Evolutionary conservation across 2,329 filamentous ascomycete genomes (phyloP).

Genomic region (Aureobasidium uvarum): DNA sequence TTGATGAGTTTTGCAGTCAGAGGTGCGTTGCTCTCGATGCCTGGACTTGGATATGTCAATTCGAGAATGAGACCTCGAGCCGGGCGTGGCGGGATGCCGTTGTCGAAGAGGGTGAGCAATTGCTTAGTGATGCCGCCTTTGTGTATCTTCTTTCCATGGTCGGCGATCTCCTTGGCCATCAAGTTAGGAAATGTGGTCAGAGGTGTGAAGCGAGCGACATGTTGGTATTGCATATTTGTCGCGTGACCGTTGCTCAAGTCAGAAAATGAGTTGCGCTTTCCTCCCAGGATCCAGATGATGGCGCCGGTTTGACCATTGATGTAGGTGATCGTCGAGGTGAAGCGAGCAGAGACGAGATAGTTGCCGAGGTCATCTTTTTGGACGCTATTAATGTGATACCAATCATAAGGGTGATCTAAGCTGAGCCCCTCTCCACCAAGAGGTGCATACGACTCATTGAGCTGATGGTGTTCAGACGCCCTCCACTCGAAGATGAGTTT

Average conservation of each 20-base stretch:
- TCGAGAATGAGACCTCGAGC: constrained; percentile 19
- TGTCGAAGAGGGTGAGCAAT: constrained; percentile 53
- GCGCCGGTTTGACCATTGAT: constrained; percentile 49
- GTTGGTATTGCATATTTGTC: constrained; percentile 32
- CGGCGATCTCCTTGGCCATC: constrained; percentile 27
- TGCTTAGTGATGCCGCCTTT: constrained; percentile 41
- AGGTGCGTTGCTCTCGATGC: neutral
- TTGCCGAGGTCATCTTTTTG: constrained; percentile 52
- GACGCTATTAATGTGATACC: constrained; percentile 56
- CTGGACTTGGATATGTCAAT: constrained; percentile 12
- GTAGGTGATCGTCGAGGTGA: constrained; percentile 49
- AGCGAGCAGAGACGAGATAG: constrained; percentile 54
- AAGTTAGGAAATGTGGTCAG: constrained; percentile 46
- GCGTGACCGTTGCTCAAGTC: constrained; percentile 31
- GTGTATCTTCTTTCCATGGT: neutral
- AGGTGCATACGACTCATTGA: constrained; percentile 27
- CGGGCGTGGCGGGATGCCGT: constrained; percentile 36
- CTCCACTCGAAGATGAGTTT: constrained; percentile 47
- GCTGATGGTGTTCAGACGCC: constrained; percentile 43
- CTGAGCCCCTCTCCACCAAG: neutral
- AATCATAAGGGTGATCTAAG: constrained; percentile 39
- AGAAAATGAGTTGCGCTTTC: constrained; percentile 31
- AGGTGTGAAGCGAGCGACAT: constrained; percentile 39
- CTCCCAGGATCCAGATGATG: constrained; percentile 51
- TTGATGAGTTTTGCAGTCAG: constrained; percentile 37